Evolutionary conservation across 306 rosid genomes (phyloP).

Genomic region (Vigna hirtella): DNA sequence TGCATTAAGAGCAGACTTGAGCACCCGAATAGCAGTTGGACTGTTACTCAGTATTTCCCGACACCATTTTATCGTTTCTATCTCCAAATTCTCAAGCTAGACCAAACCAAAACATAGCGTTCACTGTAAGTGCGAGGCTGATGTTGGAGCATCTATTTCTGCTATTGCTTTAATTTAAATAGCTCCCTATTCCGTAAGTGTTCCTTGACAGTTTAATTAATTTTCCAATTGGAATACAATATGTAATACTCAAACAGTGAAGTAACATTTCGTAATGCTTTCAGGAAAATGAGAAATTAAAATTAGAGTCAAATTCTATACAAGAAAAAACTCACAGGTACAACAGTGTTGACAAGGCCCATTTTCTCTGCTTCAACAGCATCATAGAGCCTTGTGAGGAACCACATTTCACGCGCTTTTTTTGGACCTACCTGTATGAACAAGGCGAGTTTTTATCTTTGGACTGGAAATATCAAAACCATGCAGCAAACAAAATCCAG

Average conservation of each 20-base stretch:
- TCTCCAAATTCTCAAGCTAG: slow-evolving; percentile 73
- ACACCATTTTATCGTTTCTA: slow-evolving; percentile 92
- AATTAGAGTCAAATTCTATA: not conserved
- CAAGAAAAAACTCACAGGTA: slow-evolving; percentile 63
- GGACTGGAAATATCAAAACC: slow-evolving; percentile 12
- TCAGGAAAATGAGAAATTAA: not conserved
- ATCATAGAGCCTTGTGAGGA: slow-evolving; percentile 80
- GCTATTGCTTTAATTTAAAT: not conserved
- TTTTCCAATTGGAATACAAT: not conserved
- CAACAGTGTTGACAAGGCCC: slow-evolving; percentile 92
- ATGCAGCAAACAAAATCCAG: slow-evolving; percentile 9
- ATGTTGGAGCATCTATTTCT: slow-evolving; percentile 19
- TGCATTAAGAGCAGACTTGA: slow-evolving; percentile 88
- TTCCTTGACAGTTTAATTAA: not conserved
- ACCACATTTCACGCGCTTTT: slow-evolving; percentile 95
- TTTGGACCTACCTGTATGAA: slow-evolving; percentile 77
- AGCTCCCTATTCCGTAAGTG: slow-evolving; percentile 15
- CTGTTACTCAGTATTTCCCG: slow-evolving; percentile 86
- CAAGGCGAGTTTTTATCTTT: slow-evolving; percentile 1
- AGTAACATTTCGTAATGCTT: slow-evolving; percentile 4
- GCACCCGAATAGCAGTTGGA: slow-evolving; percentile 86
- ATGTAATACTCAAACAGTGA: not conserved
- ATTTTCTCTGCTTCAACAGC: slow-evolving; percentile 93
- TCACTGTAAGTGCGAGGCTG: not conserved
- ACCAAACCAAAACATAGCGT: slow-evolving; percentile 40